Evolutionary conservation across 169 alveolate genomes (phyloP).

Genomic region (Plasmodium malariae): DNA sequence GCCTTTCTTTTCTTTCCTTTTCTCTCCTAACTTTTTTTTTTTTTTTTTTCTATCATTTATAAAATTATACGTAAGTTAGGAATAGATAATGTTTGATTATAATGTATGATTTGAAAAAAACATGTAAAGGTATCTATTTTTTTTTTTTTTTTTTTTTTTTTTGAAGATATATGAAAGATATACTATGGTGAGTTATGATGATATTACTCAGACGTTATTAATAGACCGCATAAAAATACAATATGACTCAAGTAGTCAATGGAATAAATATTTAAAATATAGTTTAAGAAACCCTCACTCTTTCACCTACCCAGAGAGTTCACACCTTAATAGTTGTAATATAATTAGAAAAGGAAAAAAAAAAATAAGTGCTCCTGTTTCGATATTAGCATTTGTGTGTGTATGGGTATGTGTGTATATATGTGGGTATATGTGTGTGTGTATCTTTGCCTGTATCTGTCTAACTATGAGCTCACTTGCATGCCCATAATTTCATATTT

Average conservation of each 20-base stretch:
- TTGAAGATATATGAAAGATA: not conserved
- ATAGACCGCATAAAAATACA: constrained; percentile 57
- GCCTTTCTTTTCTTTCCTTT: not conserved
- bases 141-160: not conserved
- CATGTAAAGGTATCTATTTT: not conserved
- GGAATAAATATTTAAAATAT: constrained; percentile 64
- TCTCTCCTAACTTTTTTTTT: not conserved
- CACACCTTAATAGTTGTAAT: constrained; percentile 13
- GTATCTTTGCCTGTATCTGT: too few relatives aligned
- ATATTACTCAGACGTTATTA: constrained; percentile 47
- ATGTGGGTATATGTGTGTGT: too few relatives aligned
- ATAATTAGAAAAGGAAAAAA: not conserved
- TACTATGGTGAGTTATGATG: constrained; percentile 70
- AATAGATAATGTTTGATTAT: not conserved
- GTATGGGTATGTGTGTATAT: too few relatives aligned
- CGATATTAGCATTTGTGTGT: too few relatives aligned
- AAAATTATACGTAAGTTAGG: not conserved
- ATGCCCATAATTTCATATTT: too few relatives aligned
- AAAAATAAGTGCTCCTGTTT: not conserved
- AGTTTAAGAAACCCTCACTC: constrained; percentile 72
- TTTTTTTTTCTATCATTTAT: not conserved
- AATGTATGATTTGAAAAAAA: not conserved
- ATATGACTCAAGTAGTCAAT: constrained; percentile 54
- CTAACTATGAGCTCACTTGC: too few relatives aligned
- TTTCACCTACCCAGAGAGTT: constrained; percentile 37